A percentile compares a stretch with the other conserved stretches of the same genome.
Conservation (phyloP, 2,329 filamentous ascomycete genomes). For the Diaporthe sp. region DNA sequence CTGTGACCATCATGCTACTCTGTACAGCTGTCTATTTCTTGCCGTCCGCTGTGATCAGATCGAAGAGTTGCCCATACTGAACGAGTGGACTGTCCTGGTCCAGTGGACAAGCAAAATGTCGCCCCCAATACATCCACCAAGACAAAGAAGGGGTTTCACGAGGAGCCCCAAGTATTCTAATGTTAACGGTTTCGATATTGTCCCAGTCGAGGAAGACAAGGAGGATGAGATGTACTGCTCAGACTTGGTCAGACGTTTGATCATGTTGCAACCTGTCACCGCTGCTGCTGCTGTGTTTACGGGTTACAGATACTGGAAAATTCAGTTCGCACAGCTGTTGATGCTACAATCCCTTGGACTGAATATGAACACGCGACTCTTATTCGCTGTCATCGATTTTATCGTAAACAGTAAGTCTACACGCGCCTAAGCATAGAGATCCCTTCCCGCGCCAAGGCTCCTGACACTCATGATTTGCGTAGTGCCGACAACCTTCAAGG, state of each 20-base stretch:
- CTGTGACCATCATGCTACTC: background rate
- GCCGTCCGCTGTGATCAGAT: background rate
- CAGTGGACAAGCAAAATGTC: background rate
- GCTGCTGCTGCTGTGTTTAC: background rate
- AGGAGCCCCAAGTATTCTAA: background rate
- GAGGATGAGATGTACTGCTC: slow-evolving; percentile 10
- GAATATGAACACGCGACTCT: slow-evolving; percentile 1
- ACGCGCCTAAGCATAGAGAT: background rate
- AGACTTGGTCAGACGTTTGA: background rate
- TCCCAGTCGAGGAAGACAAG: slow-evolving; percentile 5
- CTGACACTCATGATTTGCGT: background rate
- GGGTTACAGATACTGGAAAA: slow-evolving; percentile 10
- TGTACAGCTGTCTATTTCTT: background rate
- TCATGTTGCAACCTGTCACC: slow-evolving; percentile 7
- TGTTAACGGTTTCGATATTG: background rate
- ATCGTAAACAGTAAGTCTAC: background rate
- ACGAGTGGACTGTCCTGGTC: background rate
- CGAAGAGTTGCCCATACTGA: background rate
- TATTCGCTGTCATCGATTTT: slow-evolving; percentile 1
- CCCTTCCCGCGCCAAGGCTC: background rate
- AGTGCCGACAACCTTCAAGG: slow-evolving; percentile 13
- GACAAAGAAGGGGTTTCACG: background rate
- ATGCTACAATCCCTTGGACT: background rate
- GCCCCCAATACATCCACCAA: background rate
- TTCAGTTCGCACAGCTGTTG: slow-evolving; percentile 8